Conservation (phyloP, 441 rosid species). For the Erysimum pusillum region DNA sequence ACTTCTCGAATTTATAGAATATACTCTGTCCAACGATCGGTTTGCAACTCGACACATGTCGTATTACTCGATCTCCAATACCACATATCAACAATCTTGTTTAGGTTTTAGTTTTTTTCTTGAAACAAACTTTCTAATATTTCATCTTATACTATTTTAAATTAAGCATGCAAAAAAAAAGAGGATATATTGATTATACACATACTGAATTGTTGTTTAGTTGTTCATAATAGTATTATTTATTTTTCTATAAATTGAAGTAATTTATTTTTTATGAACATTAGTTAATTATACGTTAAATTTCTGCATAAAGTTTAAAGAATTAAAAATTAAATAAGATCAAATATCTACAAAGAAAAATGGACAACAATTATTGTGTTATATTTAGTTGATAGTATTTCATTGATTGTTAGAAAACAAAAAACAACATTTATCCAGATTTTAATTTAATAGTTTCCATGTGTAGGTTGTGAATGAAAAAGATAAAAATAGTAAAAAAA, state of each 20-base stretch:
- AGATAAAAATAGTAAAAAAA: too few relatives aligned
- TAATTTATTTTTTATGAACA: not conserved
- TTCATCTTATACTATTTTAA: not conserved
- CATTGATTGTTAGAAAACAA: not conserved
- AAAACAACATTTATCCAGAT: not conserved
- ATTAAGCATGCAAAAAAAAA: too few relatives aligned
- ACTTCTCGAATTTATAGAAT: not conserved
- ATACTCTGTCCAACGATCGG: not conserved
- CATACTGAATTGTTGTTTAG: not conserved
- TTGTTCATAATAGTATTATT: not conserved
- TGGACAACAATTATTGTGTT: not conserved
- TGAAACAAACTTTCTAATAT: not conserved
- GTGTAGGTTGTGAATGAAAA: not conserved
- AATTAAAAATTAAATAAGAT: not conserved
- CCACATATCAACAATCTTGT: too few relatives aligned
- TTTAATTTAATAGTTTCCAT: not conserved
- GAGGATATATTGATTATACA: not conserved
- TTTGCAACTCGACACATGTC: not conserved
- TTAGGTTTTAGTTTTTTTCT: too few relatives aligned
- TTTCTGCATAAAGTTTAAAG: not conserved
- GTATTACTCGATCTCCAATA: not conserved
- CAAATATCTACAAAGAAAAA: not conserved
- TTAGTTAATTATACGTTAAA: not conserved
- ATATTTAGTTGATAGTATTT: not conserved
- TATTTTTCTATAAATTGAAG: not conserved